Evolutionary conservation across 495 filamentous ascomycete genomes (phyloP).

Genomic region (Podospora fimiseda): DNA sequence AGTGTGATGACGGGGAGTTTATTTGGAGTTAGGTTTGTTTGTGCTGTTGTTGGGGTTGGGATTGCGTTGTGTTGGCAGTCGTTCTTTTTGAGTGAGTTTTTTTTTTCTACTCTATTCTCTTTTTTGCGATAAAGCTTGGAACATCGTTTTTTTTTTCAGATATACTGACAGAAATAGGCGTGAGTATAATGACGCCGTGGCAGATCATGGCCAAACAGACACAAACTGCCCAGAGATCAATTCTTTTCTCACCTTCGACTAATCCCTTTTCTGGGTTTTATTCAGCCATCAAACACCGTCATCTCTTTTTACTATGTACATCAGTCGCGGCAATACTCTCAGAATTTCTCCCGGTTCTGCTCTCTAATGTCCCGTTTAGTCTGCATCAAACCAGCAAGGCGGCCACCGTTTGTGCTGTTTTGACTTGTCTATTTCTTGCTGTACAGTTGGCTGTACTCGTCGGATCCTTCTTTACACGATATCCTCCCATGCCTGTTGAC

Average conservation of each 20-base stretch:
- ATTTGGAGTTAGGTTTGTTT: conserved; percentile 34
- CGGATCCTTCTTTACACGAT: conserved; percentile 23
- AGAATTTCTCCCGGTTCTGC: conserved; percentile 28
- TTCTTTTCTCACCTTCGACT: conserved; percentile 23
- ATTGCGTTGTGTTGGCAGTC: conserved; percentile 30
- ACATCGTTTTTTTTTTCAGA: conserved; percentile 8
- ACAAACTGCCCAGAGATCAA: conserved; percentile 17
- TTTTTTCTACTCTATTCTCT: too few species aligned
- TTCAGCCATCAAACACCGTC: conserved; percentile 17
- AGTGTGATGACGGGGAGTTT: conserved; percentile 23
- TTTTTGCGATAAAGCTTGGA: too few species aligned
- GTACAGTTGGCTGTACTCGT: conserved; percentile 21
- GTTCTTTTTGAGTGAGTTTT: conserved; percentile 24
- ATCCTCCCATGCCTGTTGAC: conserved; percentile 33
- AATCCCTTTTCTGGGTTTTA: conserved; percentile 31
- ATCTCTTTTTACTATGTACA: conserved; percentile 18
- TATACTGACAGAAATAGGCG: conserved; percentile 16
- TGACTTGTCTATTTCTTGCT: conserved; percentile 16
- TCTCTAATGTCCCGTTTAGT: conserved; percentile 32
- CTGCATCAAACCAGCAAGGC: conserved; percentile 23
- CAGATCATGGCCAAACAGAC: conserved; percentile 19
- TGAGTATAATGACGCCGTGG: conserved; percentile 26
- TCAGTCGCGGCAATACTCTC: conserved; percentile 23
- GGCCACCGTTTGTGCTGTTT: conserved; percentile 22
- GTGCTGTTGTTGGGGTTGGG: conserved; percentile 27